Percentiles rank a stretch among this genome's conserved stretches.
Conservation (phyloP, 2,329 filamentous ascomycete genomes). For the Alternaria angustiovoidea region DNA sequence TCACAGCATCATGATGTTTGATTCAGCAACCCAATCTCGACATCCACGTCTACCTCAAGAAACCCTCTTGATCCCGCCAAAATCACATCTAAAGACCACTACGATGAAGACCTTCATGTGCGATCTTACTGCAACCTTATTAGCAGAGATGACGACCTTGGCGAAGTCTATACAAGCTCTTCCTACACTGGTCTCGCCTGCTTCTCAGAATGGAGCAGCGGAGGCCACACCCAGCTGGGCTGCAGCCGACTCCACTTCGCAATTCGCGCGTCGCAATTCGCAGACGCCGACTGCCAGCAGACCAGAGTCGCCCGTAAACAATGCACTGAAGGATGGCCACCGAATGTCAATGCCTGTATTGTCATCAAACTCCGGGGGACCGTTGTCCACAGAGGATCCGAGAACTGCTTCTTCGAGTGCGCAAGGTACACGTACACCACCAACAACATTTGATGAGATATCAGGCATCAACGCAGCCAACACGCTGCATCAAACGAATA, state of each 20-base stretch:
- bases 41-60: slow-evolving; percentile 65
- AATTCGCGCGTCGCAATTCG: slow-evolving; percentile 43
- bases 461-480: slow-evolving; percentile 47
- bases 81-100: slow-evolving; percentile 73
- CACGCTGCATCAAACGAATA: slow-evolving; percentile 52
- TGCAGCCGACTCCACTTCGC: slow-evolving; percentile 33
- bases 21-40: slow-evolving; percentile 60
- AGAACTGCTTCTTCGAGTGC: slow-evolving; percentile 37
- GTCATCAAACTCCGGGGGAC: slow-evolving; percentile 50
- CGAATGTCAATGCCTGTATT: slow-evolving; percentile 84
- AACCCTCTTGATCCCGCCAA: slow-evolving; percentile 74
- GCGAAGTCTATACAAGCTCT: slow-evolving; percentile 59
- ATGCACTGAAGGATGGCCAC: slow-evolving; percentile 66
- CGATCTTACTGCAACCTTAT: slow-evolving; percentile 54
- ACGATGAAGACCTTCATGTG: slow-evolving; percentile 64
- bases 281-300: slow-evolving; percentile 37
- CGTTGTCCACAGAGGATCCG: slow-evolving; percentile 36
- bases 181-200: slow-evolving; percentile 69
- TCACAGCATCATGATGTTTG: slow-evolving; percentile 82
- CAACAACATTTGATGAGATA: slow-evolving; percentile 60
- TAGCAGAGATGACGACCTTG: slow-evolving; percentile 58
- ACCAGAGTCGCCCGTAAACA: slow-evolving; percentile 43
- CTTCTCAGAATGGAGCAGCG: slow-evolving; percentile 37
- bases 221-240: slow-evolving; percentile 44
- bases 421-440: slow-evolving; percentile 44